A percentile compares a stretch with the other conserved stretches of the same genome.
These are phyloP conservation scores for Trichoderma asperelloides DNA, from an alignment of 495 filamentous ascomycete species.

Conservation along the genomic window DNA sequence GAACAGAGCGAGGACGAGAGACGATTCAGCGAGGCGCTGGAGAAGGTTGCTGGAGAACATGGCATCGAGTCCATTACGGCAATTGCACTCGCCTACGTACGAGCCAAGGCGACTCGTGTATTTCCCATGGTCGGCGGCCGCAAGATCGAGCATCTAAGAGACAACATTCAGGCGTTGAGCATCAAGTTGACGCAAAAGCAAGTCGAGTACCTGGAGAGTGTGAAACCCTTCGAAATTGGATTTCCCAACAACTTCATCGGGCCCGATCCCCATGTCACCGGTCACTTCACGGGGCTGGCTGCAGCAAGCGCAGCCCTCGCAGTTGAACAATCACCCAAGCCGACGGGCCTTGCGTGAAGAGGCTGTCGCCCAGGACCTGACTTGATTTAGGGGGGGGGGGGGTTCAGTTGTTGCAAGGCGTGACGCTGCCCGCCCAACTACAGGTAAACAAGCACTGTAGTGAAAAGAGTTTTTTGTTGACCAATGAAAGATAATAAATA, in stretches of 20 bases:
- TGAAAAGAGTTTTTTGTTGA: too few species aligned
- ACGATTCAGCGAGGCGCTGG: constrained; percentile 37
- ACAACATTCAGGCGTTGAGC: constrained; percentile 52
- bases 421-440: neutral
- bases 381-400: neutral
- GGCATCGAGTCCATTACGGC: constrained; percentile 29
- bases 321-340: neutral
- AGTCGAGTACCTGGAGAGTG: constrained; percentile 47
- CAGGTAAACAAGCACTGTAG: too few species aligned
- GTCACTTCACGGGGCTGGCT: constrained; percentile 5
- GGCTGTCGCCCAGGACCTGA: too few species aligned
- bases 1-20: constrained; percentile 32
- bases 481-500: too few species aligned
- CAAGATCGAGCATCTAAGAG: constrained; percentile 54
- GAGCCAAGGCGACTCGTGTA: constrained; percentile 41
- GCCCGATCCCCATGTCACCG: constrained; percentile 19
- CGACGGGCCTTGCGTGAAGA: neutral
- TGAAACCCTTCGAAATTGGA: constrained; percentile 39
- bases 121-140: constrained; percentile 48
- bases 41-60: constrained; percentile 44
- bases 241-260: constrained; percentile 44
- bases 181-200: constrained; percentile 47
- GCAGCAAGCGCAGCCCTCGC: neutral
- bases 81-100: constrained; percentile 47
- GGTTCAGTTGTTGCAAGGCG: neutral